These are phyloP conservation scores for Paxillus involutus DNA, from an alignment of 768 basidiomycete species.

Conservation along the genomic window DNA sequence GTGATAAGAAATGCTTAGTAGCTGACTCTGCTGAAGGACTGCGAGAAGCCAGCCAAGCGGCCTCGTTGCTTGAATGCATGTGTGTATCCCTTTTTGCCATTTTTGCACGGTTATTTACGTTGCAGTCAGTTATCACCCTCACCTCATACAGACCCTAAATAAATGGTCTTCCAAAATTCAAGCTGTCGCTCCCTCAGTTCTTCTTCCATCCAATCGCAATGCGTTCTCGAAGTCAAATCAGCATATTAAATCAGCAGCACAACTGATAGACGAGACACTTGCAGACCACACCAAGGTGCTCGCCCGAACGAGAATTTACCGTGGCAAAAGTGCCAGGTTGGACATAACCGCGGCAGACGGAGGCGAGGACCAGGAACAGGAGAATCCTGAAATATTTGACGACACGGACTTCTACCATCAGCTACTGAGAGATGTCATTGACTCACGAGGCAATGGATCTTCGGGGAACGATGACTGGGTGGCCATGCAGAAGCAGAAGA, in stretches of 20 bases:
- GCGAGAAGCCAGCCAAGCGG: conserved; percentile 40
- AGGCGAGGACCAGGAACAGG: conserved; percentile 35
- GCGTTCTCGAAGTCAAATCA: conserved; percentile 63
- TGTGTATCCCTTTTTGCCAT: conserved; percentile 33
- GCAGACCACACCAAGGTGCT: conserved; percentile 57
- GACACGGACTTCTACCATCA: conserved; percentile 95
- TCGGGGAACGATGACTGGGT: conserved; percentile 61
- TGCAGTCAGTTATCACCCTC: conserved; percentile 55
- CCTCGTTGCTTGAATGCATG: conserved; percentile 50
- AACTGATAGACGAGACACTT: conserved; percentile 77
- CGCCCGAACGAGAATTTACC: conserved; percentile 57
- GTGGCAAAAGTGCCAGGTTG: conserved; percentile 49
- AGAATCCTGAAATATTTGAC: conserved; percentile 63
- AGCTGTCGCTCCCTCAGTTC: conserved; percentile 80
- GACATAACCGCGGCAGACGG: conserved; percentile 33
- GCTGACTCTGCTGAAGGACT: conserved; percentile 29
- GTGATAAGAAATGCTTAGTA: conserved; percentile 15
- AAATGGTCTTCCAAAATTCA: conserved; percentile 98
- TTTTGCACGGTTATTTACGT: conserved; percentile 3
- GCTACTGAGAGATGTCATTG: conserved; percentile 88
- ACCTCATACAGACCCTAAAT: conserved; percentile 72
- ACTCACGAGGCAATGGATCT: conserved; percentile 50
- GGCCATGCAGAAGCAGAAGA: conserved; percentile 62
- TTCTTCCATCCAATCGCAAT: conserved; percentile 68
- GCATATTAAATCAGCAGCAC: conserved; percentile 61